These are phyloP conservation scores for Erythrobasidium yunnanense DNA, from an alignment of 768 basidiomycete genomes.

Conservation along the genomic window DNA sequence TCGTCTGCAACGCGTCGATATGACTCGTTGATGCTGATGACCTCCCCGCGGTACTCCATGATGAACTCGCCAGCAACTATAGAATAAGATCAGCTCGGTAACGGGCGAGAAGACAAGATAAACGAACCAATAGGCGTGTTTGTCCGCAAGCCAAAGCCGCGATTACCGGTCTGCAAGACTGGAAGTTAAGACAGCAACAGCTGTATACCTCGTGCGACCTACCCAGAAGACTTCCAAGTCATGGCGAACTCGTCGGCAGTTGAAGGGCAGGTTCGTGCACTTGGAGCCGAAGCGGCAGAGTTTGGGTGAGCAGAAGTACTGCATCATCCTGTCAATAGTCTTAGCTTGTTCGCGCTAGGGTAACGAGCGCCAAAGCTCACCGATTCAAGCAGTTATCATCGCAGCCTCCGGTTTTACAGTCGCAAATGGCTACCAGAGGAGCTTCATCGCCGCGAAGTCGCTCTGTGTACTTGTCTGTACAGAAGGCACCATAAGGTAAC, in stretches of 20 bases:
- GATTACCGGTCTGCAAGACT: conserved; percentile 39
- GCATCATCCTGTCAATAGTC: conserved; percentile 42
- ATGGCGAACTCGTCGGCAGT: conserved; percentile 30
- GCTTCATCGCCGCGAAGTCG: conserved; percentile 10
- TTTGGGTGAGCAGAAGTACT: conserved; percentile 42
- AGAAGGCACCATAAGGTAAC: background rate
- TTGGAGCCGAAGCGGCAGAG: conserved; percentile 40
- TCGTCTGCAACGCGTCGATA: conserved; percentile 10
- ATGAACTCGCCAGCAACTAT: conserved; percentile 42
- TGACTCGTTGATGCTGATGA: conserved; percentile 40
- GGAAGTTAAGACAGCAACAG: background rate
- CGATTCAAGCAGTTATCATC: conserved; percentile 42
- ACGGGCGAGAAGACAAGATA: background rate
- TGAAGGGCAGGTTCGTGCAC: conserved; percentile 41
- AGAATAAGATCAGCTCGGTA: background rate
- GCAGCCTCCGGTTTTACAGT: conserved; percentile 39
- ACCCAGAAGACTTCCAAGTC: conserved; percentile 40
- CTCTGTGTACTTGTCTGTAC: background rate
- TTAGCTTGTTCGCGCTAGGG: too few relatives aligned
- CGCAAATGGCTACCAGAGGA: conserved; percentile 36
- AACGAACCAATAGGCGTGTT: background rate
- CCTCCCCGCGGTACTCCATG: conserved; percentile 40
- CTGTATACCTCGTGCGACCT: conserved; percentile 19
- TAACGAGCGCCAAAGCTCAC: too few relatives aligned
- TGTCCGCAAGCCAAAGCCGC: conserved; percentile 42